Base-by-base conservation (phyloP, 2,329 filamentous ascomycete genomes). In the Leptodontidium sp. region DNA sequence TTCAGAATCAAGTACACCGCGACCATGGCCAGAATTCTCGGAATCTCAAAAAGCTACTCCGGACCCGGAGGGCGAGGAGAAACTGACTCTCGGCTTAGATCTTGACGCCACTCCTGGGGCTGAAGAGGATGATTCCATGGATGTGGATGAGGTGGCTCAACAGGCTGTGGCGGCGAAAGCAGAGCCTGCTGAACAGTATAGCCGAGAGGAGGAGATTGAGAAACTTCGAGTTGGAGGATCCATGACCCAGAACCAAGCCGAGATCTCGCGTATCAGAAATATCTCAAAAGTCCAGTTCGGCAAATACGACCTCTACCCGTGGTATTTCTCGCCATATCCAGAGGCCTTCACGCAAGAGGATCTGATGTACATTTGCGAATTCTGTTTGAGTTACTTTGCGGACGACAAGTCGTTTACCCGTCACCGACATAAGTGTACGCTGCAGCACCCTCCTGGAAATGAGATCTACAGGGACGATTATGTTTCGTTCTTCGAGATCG, bases 241-340 rank as follows among this genome's bases (percentile, higher is more conserved):
- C 70, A 98, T 99, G 96, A 99, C 97, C 12, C 97, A 99, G 79
- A 98, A 98, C 73, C 96, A 97, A 67, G 94, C 95, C 14, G 97
- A 99, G 78, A 94, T 99, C 70, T 95, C 95, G 29, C 91, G 97
- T 64, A 97, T 99, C 66, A 91, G 96, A 77, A 99, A 99, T 78
- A 90, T 99, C 73, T 93, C 93, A 65, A 94, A 92, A 74, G 91
- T 99, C 3, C 95, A 98, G 79, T 98, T 99, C 85, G 97, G 96
- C 55, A 90, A 91, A 75, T 91, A 90, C 78, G 93, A 98, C 76
- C 88, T 99, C 53, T 97, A 97, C 79, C 96, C 96, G 0, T 99
- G 96, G 96, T 99, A 99, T 80, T 99, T 99, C 82, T 97, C 94
- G 5, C 96, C 96, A 0, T 99, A 99, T 76, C 96, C 96, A 0